Conservation (phyloP, 2,329 filamentous ascomycete genomes). For the Calonectria leucothoes region DNA sequence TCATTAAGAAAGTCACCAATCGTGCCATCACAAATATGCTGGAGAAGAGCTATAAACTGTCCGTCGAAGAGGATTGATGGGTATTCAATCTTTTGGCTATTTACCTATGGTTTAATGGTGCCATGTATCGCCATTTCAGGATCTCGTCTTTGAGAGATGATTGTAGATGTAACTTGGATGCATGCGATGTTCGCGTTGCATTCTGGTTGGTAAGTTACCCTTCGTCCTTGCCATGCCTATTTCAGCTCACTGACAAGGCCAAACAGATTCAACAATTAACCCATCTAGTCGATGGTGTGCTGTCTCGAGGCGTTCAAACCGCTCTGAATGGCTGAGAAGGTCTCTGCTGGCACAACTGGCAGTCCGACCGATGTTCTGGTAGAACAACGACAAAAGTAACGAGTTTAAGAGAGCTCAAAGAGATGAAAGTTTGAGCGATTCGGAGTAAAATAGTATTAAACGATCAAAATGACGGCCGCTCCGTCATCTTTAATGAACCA, state of each 20-base stretch:
- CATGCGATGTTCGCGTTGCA: not conserved
- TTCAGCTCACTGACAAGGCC: not conserved
- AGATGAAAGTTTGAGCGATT: not conserved
- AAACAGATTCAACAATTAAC: not conserved
- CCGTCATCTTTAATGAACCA: not conserved
- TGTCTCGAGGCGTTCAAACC: not conserved
- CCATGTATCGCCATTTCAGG: not conserved
- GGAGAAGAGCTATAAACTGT: conserved; percentile 9
- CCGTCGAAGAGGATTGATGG: conserved; percentile 49
- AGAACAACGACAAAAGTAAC: not conserved
- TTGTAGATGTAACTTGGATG: not conserved
- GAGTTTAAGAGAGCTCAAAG: not conserved
- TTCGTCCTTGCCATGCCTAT: not conserved
- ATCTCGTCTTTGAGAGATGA: not conserved
- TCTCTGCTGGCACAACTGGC: too few species aligned
- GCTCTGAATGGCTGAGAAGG: not conserved
- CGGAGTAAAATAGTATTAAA: not conserved
- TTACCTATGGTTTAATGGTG: not conserved
- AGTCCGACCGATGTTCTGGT: not conserved
- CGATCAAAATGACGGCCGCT: not conserved
- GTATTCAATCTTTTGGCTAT: not conserved
- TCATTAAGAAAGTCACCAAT: conserved; percentile 15
- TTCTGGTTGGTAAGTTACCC: not conserved
- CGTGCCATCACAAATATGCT: conserved; percentile 6
- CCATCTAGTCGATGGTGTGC: not conserved